Evolutionary conservation across 2,329 filamentous ascomycete species (phyloP).

Genomic region (Pestalotiopsis sp.): DNA sequence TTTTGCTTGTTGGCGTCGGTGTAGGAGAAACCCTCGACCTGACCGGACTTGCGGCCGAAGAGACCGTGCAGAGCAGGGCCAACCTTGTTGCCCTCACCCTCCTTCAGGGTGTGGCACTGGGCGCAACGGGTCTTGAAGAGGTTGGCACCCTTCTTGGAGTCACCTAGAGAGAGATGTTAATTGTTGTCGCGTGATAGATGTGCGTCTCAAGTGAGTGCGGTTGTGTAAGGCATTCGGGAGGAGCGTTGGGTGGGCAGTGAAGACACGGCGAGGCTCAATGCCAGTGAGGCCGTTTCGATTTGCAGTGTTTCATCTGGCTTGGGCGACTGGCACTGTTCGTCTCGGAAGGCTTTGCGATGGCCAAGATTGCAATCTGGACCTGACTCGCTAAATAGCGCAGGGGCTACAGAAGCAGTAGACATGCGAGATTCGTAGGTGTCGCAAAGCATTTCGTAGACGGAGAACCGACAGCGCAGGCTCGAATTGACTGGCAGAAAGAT

Average conservation of each 20-base stretch:
- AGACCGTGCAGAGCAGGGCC: conserved; percentile 96
- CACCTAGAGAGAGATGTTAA: conserved; percentile 60
- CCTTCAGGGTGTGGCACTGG: conserved; percentile 97
- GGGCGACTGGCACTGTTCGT: not conserved
- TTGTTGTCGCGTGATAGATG: not conserved
- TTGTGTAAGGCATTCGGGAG: not conserved
- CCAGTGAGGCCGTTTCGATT: not conserved
- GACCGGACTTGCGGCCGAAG: conserved; percentile 93
- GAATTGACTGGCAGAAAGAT: conserved; percentile 6
- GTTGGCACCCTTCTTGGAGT: conserved; percentile 93
- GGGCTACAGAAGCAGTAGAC: conserved; percentile 13
- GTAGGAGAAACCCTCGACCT: conserved; percentile 92
- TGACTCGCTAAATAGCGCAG: conserved; percentile 31
- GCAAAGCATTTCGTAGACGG: conserved; percentile 11
- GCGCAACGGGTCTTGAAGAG: conserved; percentile 99
- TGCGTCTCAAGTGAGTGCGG: not conserved
- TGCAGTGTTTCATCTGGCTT: not conserved
- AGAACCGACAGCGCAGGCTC: conserved; percentile 8
- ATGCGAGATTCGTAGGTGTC: conserved; percentile 13
- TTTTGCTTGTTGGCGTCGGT: conserved; percentile 99
- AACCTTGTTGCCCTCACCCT: conserved; percentile 93
- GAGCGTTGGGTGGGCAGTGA: not conserved
- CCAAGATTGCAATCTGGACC: not conserved
- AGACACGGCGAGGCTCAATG: not conserved
- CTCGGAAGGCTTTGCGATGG: not conserved